Evolutionary conservation across 768 basidiomycete genomes (phyloP).

Genomic region (Russula vinacea): DNA sequence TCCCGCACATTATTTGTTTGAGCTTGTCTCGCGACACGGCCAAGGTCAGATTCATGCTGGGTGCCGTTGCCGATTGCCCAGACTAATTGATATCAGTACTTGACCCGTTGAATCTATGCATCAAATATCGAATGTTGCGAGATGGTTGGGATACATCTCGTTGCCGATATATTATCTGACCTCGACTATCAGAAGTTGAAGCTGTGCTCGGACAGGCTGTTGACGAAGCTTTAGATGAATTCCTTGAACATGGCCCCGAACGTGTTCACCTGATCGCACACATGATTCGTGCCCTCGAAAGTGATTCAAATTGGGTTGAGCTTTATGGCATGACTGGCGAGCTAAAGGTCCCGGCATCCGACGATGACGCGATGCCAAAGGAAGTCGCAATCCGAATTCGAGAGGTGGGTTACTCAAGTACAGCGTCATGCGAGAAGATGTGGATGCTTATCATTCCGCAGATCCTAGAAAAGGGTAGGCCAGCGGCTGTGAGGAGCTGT

Average conservation of each 20-base stretch:
- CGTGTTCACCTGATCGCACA: constrained; percentile 47
- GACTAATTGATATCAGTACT: constrained; percentile 44
- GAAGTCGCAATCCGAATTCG: constrained; percentile 34
- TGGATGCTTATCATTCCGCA: constrained; percentile 29
- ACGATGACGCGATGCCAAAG: constrained; percentile 36
- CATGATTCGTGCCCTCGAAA: constrained; percentile 58
- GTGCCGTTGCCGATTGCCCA: constrained; percentile 4
- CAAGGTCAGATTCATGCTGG: constrained; percentile 45
- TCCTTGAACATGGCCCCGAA: constrained; percentile 37
- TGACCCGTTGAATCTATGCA: constrained; percentile 58
- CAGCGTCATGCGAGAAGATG: constrained; percentile 17
- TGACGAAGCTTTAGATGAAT: constrained; percentile 41
- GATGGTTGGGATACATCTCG: constrained; percentile 56
- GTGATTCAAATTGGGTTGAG: constrained; percentile 63
- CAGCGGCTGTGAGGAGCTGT: constrained; percentile 36
- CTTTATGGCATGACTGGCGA: constrained; percentile 69
- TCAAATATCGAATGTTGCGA: constrained; percentile 75
- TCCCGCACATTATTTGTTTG: constrained; percentile 78
- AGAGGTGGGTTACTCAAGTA: constrained; percentile 40
- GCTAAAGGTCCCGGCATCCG: constrained; percentile 50
- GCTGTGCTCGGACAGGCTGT: constrained; percentile 53
- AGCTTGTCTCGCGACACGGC: constrained; percentile 60
- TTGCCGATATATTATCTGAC: neutral
- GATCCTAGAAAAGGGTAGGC: constrained; percentile 43
- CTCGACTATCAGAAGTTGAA: constrained; percentile 57